Evolutionary conservation across 257 asterid genomes (phyloP).

Genomic region (Cinchona pubescens): DNA sequence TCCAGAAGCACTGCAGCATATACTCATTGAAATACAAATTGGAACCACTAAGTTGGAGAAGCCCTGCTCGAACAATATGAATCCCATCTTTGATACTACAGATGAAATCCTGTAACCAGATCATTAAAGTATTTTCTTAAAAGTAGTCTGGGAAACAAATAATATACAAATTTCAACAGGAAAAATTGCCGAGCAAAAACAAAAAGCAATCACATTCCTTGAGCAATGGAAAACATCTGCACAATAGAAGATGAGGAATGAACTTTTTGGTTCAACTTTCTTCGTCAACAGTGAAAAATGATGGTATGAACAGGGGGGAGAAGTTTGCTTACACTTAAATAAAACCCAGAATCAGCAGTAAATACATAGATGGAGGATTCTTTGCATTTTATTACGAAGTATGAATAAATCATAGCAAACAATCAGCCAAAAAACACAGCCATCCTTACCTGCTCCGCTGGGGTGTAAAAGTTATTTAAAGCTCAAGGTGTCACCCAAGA

Average conservation of each 20-base stretch:
- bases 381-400: not conserved
- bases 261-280: not conserved
- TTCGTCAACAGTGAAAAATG: not conserved
- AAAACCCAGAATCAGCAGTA: not conserved
- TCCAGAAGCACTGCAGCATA: slow-evolving; percentile 90
- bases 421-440: not conserved
- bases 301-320: not conserved
- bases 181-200: not conserved
- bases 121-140: not conserved
- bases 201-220: not conserved
- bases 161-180: not conserved
- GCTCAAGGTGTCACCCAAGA: not conserved
- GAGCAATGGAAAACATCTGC: not conserved
- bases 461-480: not conserved
- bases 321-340: not conserved
- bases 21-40: slow-evolving; percentile 66
- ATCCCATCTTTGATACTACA: slow-evolving; percentile 90
- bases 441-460: not conserved
- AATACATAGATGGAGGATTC: not conserved
- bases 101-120: slow-evolving; percentile 72
- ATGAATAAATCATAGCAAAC: not conserved
- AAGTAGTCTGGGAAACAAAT: not conserved
- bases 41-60: slow-evolving; percentile 75
- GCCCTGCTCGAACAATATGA: slow-evolving; percentile 89
- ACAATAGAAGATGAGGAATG: not conserved